These are phyloP conservation scores for Pseudotulostoma volvatum DNA, from an alignment of 495 filamentous ascomycete genomes.

Conservation along the genomic window DNA sequence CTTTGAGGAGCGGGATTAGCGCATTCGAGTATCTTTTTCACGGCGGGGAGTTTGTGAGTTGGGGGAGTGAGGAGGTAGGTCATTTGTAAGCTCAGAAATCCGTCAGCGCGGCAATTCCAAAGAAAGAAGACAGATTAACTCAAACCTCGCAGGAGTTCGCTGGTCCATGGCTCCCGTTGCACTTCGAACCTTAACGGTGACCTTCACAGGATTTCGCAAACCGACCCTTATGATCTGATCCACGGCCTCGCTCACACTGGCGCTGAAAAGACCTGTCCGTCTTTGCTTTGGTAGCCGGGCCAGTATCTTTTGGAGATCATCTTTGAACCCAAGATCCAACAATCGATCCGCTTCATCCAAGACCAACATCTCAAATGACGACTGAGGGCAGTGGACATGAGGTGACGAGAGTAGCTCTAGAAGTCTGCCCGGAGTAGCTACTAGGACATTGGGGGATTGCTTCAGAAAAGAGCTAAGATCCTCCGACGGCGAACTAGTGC, in stretches of 20 bases:
- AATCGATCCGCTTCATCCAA: conserved; percentile 89
- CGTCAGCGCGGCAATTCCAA: too few relatives aligned
- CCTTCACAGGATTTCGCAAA: conserved; percentile 82
- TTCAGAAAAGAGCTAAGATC: conserved; percentile 71
- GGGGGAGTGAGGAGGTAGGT: conserved; percentile 63
- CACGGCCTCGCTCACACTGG: conserved; percentile 79
- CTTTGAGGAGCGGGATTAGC: conserved; percentile 57
- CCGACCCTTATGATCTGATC: conserved; percentile 86
- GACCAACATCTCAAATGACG: conserved; percentile 77
- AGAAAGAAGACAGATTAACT: too few relatives aligned
- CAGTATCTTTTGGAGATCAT: conserved; percentile 74
- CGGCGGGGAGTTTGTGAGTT: conserved; percentile 56
- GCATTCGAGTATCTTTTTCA: conserved; percentile 51
- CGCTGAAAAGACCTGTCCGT: conserved; percentile 85
- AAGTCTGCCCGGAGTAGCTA: conserved; percentile 78
- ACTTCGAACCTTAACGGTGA: conserved; percentile 82
- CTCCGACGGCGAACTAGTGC: conserved; percentile 64
- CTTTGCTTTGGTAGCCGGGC: conserved; percentile 78
- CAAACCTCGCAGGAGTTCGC: conserved; percentile 61
- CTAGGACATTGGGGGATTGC: conserved; percentile 65
- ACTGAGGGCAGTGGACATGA: conserved; percentile 76
- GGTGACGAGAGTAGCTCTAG: conserved; percentile 79
- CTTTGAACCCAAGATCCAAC: conserved; percentile 88
- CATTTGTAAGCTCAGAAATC: conserved; percentile 85
- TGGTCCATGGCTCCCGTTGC: conserved; percentile 59